Evolutionary conservation across 2,329 filamentous ascomycete species (phyloP).

Genomic region (Sclerotiophoma versabilis): DNA sequence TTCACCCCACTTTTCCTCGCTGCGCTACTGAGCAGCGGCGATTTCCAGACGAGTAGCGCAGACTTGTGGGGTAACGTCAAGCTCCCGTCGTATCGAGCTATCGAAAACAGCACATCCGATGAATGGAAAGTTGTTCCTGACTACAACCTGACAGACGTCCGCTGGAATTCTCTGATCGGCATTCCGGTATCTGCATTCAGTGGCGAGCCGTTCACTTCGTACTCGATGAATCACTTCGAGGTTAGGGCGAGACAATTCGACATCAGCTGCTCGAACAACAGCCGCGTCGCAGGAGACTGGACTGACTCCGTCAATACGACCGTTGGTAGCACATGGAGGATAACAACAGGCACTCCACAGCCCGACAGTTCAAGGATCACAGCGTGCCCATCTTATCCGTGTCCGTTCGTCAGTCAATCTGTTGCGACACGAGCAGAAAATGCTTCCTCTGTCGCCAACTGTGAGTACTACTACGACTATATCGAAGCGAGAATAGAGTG

Average conservation of each 20-base stretch:
- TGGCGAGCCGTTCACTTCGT: background rate
- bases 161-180: conserved; percentile 37
- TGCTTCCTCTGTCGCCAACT: conserved; percentile 24
- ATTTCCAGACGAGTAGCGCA: conserved; percentile 29
- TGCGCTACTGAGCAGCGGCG: conserved; percentile 34
- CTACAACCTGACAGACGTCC: conserved; percentile 21
- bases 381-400: conserved; percentile 28
- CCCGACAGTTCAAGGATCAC: background rate
- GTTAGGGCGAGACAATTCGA: conserved; percentile 39
- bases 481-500: conserved; percentile 33
- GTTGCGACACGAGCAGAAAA: background rate
- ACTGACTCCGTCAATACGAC: background rate
- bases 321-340: conserved; percentile 5
- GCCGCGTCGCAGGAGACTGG: background rate
- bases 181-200: conserved; percentile 24
- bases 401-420: conserved; percentile 29
- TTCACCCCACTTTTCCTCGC: conserved; percentile 33
- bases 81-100: conserved; percentile 30
- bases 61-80: conserved; percentile 42
- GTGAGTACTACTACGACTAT: conserved; percentile 25
- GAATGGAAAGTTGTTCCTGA: conserved; percentile 28
- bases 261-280: conserved; percentile 31
- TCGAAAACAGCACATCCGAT: conserved; percentile 27
- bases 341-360: background rate
- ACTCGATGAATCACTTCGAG: conserved; percentile 24